These are phyloP conservation scores for Marasmius fiardii DNA, from an alignment of 1,284 basidiomycete genomes.

Conservation along the genomic window DNA sequence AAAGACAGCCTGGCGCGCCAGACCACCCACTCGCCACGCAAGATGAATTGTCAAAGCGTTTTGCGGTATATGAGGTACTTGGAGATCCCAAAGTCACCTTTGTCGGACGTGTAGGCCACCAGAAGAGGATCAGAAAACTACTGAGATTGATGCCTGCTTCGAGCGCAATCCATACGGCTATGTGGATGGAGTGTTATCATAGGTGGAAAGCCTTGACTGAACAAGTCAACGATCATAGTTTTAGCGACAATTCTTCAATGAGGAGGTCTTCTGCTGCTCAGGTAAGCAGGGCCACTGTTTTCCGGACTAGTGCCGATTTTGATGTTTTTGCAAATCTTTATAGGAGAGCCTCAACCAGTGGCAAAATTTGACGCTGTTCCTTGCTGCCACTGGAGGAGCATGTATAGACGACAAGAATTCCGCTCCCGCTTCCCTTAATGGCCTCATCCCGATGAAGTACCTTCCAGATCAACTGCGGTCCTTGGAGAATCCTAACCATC, in stretches of 20 bases:
- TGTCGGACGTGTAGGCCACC: constrained; percentile 74
- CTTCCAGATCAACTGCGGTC: constrained; percentile 73
- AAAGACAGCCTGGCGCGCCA: constrained; percentile 56
- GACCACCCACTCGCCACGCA: constrained; percentile 44
- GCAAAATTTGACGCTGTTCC: constrained; percentile 84
- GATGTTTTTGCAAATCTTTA: constrained; percentile 1
- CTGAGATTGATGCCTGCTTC: constrained; percentile 63
- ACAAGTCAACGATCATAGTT: constrained; percentile 35
- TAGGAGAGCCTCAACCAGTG: constrained; percentile 80
- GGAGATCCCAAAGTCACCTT: constrained; percentile 69
- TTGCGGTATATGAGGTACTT: constrained; percentile 72
- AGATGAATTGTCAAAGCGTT: constrained; percentile 63
- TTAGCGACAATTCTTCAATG: constrained; percentile 15
- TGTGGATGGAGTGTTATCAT: constrained; percentile 81
- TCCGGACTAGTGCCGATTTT: background rate
- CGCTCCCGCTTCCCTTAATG: constrained; percentile 37
- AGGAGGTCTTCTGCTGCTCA: background rate
- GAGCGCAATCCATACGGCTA: constrained; percentile 63
- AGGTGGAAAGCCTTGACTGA: constrained; percentile 60
- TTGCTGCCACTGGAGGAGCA: constrained; percentile 73
- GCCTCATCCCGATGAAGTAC: constrained; percentile 55
- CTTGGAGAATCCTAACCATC: constrained; percentile 50
- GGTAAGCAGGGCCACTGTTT: background rate
- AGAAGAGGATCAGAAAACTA: constrained; percentile 76
- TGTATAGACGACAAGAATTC: constrained; percentile 55